Evolutionary conservation across 768 basidiomycete genomes (phyloP), one percentile per base, ranked within the genome.

Genomic region (Serendipita sp.): DNA sequence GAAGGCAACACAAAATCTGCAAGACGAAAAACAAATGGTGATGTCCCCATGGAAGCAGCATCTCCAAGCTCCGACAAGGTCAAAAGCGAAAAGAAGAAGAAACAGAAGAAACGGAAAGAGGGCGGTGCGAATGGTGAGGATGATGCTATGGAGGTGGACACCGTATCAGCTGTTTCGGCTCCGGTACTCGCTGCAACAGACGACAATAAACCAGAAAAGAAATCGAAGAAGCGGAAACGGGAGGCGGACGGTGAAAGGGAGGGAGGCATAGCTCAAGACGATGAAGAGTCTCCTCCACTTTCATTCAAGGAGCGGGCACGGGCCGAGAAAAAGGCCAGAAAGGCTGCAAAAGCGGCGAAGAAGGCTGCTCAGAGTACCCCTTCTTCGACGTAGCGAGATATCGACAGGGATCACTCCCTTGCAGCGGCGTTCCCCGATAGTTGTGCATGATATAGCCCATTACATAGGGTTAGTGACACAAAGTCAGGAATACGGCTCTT

Each of bases 271-370:
- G 64, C 2, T 18, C 2, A 64, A 64, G 52, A 60, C 44, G 34
- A n/a, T 10, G 33, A n/a, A 60, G 18, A 18, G 1, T 18, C 18
- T 33, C 18, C 18, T 48, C 34, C 16, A 43, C 31, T 18, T 40
- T 31, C 34, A 27, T 64, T 60, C 64, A 62, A 58, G 44, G 64
- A 64, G 16, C 16, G 27, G 18, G 55, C 55, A n/a, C n/a, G 34
- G 3, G 55, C 55, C 4, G 55, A 31, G 27, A 60, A 60, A 60
- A 60, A 60, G 55, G 55, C 55, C n/a, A 23, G 55, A 23, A 60
- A 60, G 34, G 55, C 55, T 16, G 55, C 27, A 16, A 60, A 60
- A 34, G 55, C 55, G 4, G 55, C 55, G 27, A 60, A 60, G 33
- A 60, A 60, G 55, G 55, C 55, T n/a, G 2, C 18, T 27, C 27